Percentiles rank a stretch among this genome's conserved stretches.
These are phyloP conservation scores for Tolypocladium album DNA, from an alignment of 2,329 filamentous ascomycete genomes.

Conservation along the genomic window DNA sequence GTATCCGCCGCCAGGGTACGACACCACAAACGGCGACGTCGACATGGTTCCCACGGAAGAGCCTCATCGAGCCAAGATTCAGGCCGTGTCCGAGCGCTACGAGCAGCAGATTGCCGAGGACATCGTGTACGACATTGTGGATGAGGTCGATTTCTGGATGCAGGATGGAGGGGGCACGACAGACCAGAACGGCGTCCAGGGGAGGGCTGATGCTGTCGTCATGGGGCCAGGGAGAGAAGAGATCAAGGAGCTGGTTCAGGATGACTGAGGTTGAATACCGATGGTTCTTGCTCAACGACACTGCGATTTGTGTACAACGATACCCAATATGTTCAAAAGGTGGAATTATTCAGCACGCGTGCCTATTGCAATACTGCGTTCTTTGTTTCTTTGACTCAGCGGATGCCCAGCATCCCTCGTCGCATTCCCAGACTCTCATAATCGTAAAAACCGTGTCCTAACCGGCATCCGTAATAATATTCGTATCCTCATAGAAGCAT, in stretches of 20 bases:
- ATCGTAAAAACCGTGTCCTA: not conserved
- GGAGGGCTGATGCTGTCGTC: slow-evolving; percentile 31
- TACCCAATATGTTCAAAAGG: slow-evolving; percentile 12
- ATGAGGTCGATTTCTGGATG: slow-evolving; percentile 86
- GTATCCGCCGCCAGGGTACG: slow-evolving; percentile 60
- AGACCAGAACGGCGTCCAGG: slow-evolving; percentile 32
- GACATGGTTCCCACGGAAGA: slow-evolving; percentile 28
- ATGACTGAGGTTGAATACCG: slow-evolving; percentile 30
- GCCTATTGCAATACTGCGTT: not conserved
- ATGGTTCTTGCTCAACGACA: not conserved
- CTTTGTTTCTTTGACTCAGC: not conserved
- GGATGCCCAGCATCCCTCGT: not conserved
- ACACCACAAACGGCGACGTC: slow-evolving; percentile 31
- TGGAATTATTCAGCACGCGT: not conserved
- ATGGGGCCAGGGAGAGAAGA: slow-evolving; percentile 39
- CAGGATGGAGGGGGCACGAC: slow-evolving; percentile 50
- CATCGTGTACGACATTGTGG: slow-evolving; percentile 81
- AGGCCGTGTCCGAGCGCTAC: slow-evolving; percentile 67
- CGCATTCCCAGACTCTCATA: not conserved
- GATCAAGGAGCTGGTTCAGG: slow-evolving; percentile 56
- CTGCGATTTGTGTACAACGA: slow-evolving; percentile 3
- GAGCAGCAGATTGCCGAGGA: slow-evolving; percentile 93
- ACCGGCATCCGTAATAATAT: not conserved
- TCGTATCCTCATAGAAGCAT: not conserved
- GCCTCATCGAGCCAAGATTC: slow-evolving; percentile 24